phyloP scores from a whole-genome alignment of 1,284 basidiomycete genomes.

The Singerocomus inundabilis region DNA sequence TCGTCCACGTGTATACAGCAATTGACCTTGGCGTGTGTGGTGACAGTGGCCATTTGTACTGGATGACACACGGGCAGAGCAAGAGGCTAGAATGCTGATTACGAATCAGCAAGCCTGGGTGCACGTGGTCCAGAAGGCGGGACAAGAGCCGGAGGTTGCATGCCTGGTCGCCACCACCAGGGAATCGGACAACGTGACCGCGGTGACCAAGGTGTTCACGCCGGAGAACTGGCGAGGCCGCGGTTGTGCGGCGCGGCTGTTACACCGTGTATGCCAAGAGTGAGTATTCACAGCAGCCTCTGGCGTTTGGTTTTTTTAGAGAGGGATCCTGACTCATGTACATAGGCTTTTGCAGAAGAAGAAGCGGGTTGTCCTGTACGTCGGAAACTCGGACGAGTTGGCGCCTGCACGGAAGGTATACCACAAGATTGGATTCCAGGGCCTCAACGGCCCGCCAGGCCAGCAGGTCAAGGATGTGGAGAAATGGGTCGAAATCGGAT shows the following conservation, averaged over 20 bases:
- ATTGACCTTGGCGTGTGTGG: neutral
- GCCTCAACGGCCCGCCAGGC: conserved; percentile 9
- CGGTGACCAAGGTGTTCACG: conserved; percentile 54
- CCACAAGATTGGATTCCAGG: conserved; percentile 26
- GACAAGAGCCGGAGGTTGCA: conserved; percentile 43
- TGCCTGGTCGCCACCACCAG: conserved; percentile 60
- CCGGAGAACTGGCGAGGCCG: conserved; percentile 38
- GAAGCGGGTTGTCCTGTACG: conserved; percentile 48
- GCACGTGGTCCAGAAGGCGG: conserved; percentile 39
- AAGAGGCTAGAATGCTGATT: conserved; percentile 55
- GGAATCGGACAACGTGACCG: conserved; percentile 39
- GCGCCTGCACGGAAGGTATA: conserved; percentile 23
- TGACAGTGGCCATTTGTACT: conserved; percentile 55
- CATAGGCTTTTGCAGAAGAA: conserved; percentile 36
- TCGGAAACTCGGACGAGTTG: conserved; percentile 36
- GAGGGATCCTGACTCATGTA: neutral
- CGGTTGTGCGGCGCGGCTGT: conserved; percentile 46
- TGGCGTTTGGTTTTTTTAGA: neutral
- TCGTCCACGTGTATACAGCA: too few species aligned
- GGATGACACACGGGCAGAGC: conserved; percentile 38
- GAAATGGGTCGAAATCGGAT: conserved; percentile 24
- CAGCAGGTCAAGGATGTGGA: conserved; percentile 20
- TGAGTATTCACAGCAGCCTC: conserved; percentile 20
- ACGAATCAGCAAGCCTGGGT: conserved; percentile 57
- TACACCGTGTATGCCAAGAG: conserved; percentile 43